These are phyloP conservation scores for Magnaporthiopsis rhizophila DNA, from an alignment of 2,329 filamentous ascomycete species.

Conservation along the genomic window DNA sequence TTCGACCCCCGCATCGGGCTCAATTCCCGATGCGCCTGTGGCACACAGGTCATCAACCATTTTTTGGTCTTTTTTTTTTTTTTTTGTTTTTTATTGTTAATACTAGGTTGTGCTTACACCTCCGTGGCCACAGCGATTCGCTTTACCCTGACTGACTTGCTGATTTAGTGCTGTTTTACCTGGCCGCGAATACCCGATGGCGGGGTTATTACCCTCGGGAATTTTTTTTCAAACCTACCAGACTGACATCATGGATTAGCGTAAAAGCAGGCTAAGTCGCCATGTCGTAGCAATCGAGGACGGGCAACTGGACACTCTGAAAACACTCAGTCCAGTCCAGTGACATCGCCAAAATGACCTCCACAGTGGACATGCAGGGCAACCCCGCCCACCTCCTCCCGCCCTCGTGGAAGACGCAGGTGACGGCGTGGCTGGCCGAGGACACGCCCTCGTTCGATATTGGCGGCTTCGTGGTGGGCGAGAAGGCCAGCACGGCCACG, in stretches of 20 bases:
- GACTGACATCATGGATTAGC: not conserved
- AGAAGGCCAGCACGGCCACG: conserved; percentile 52
- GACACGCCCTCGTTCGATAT: conserved; percentile 97
- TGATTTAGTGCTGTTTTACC: not conserved
- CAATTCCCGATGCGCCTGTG: conserved; percentile 24
- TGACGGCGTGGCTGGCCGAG: conserved; percentile 84
- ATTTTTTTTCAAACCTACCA: not conserved
- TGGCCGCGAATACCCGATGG: not conserved
- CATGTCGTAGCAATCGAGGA: too few relatives aligned
- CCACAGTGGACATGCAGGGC: conserved; percentile 19
- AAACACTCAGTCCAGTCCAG: too few relatives aligned
- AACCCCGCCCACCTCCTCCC: conserved; percentile 65
- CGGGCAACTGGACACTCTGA: too few relatives aligned
- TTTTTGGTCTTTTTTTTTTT: not conserved
- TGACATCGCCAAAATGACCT: not conserved
- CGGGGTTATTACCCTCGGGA: not conserved
- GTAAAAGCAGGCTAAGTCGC: too few relatives aligned
- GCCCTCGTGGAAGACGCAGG: conserved; percentile 70
- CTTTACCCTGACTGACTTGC: not conserved
- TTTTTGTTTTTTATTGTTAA: too few relatives aligned
- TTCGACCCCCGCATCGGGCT: conserved; percentile 40
- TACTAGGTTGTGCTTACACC: too few relatives aligned
- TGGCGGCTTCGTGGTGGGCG: conserved; percentile 91
- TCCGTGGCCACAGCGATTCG: too few relatives aligned
- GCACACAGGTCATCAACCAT: not conserved